phyloP scores from a whole-genome alignment of 306 rosid genomes.

The Betula pendula region DNA sequence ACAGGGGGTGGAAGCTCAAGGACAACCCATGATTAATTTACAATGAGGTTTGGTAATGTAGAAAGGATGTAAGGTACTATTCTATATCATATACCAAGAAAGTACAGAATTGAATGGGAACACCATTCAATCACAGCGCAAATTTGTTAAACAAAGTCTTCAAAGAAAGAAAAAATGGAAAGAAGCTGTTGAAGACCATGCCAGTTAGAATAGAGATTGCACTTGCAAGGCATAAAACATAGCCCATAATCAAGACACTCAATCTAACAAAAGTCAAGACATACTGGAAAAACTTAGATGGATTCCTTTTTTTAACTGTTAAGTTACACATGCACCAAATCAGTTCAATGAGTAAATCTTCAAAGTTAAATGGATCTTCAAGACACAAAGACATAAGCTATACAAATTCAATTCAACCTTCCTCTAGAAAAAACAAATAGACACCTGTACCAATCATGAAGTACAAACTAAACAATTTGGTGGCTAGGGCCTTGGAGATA shows the following conservation, averaged over 20 bases:
- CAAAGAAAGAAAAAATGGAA: not conserved
- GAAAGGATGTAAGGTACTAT: not conserved
- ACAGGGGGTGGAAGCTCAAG: not conserved
- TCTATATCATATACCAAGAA: not conserved
- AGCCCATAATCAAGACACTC: not conserved
- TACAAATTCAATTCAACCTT: not conserved
- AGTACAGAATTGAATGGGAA: not conserved
- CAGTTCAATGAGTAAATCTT: not conserved
- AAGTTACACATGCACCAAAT: not conserved
- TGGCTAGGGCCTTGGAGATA: not conserved
- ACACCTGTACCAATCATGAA: slow-evolving; percentile 6
- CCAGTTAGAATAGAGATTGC: not conserved
- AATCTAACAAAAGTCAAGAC: not conserved
- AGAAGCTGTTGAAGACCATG: not conserved
- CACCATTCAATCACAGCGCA: not conserved
- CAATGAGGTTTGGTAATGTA: not conserved
- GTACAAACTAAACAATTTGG: slow-evolving; percentile 5
- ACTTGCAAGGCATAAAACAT: slow-evolving; percentile 4
- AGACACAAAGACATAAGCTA: slow-evolving; percentile 8
- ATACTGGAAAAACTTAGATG: not conserved
- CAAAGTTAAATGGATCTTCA: slow-evolving; percentile 2
- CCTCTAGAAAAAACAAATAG: slow-evolving; percentile 1
- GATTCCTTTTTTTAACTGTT: not conserved
- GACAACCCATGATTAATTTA: not conserved
- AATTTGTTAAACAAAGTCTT: not conserved